Percentiles rank a stretch among this genome's conserved stretches.
phyloP scores from a whole-genome alignment of 1,284 basidiomycete genomes.

The Sporisorium scitamineum region DNA sequence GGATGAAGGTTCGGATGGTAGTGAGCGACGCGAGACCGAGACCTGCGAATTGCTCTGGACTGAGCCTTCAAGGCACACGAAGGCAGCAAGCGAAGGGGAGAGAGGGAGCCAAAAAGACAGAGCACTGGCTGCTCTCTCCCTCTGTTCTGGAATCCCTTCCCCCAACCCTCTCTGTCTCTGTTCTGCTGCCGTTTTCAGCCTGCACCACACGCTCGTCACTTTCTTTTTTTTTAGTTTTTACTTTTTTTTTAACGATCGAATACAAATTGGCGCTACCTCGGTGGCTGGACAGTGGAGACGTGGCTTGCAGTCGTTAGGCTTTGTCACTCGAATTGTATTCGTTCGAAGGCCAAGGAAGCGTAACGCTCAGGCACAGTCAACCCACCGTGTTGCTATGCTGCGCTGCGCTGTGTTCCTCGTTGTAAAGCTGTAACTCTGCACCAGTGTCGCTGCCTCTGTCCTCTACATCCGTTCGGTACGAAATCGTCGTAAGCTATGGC shows the following conservation, averaged over 20 bases:
- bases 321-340: constrained; percentile 11
- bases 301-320: constrained; percentile 16
- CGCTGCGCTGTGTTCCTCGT: neutral
- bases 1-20: neutral
- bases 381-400: neutral
- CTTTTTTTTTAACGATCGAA: neutral
- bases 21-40: neutral
- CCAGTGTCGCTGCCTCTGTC: too few species aligned
- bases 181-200: neutral
- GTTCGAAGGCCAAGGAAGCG: neutral
- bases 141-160: neutral
- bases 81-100: neutral
- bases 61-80: constrained; percentile 4
- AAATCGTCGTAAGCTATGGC: too few species aligned
- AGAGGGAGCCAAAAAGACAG: neutral
- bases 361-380: neutral
- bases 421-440: too few species aligned
- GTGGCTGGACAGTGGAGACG: constrained; percentile 1
- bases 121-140: neutral
- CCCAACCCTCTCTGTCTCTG: neutral
- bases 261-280: constrained; percentile 12
- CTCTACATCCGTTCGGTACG: too few species aligned
- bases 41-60: neutral
- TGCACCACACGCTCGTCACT: neutral
- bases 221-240: neutral